Evolutionary conservation across 1,139 yeast species (phyloP).

Genomic region (Candida albicans): DNA sequence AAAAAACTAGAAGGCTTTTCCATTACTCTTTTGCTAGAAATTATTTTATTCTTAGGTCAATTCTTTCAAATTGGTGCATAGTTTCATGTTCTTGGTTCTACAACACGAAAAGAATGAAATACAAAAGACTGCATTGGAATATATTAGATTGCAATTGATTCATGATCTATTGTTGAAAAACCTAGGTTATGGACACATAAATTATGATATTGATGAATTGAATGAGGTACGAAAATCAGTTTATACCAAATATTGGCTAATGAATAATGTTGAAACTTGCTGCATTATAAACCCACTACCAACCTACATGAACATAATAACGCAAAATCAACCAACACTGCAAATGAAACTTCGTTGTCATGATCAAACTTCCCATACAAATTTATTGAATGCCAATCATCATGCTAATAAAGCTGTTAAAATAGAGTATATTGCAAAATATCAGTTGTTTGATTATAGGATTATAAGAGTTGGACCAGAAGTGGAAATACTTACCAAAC

Average conservation of each 20-base stretch:
- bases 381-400: neutral
- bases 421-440: conserved; percentile 1
- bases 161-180: conserved; percentile 1
- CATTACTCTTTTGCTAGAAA: neutral
- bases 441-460: conserved; percentile 1
- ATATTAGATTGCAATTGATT: conserved; percentile 1
- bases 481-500: neutral
- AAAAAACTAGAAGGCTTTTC: too few relatives aligned
- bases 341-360: neutral
- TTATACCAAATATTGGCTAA: conserved; percentile 1
- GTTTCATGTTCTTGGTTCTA: neutral
- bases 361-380: neutral
- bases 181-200: conserved; percentile 5
- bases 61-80: neutral
- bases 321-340: neutral
- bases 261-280: neutral
- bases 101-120: neutral
- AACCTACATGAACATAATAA: neutral
- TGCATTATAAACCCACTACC: neutral
- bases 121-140: neutral
- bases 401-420: neutral
- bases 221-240: neutral
- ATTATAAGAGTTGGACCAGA: neutral
- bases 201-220: neutral
- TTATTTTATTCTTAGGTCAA: too few relatives aligned